phyloP scores from a whole-genome alignment of 2,329 filamentous ascomycete genomes.

The Fusarium vanettenii region DNA sequence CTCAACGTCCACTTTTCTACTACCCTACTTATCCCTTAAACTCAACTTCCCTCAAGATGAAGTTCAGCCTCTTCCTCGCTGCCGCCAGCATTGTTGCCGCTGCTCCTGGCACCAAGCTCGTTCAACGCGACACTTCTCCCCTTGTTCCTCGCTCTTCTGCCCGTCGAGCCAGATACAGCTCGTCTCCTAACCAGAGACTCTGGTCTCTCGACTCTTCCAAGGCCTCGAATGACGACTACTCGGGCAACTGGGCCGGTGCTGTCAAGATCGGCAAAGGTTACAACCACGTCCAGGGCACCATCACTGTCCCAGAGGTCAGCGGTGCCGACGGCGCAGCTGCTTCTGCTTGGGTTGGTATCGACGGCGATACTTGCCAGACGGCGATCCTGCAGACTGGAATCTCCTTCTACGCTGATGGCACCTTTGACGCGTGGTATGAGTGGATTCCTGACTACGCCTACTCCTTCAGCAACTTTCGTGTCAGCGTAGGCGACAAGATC shows the following conservation, averaged over 20 bases:
- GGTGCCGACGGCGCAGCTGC: slow-evolving; percentile 29
- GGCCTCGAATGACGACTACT: slow-evolving; percentile 36
- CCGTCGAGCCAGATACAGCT: slow-evolving; percentile 10
- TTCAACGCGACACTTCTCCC: slow-evolving; percentile 5
- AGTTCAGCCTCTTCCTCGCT: slow-evolving; percentile 9
- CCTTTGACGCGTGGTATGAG: slow-evolving; percentile 59
- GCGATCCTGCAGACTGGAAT: slow-evolving; percentile 58
- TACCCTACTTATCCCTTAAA: background rate
- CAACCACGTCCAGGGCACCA: slow-evolving; percentile 44
- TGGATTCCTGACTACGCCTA: slow-evolving; percentile 58
- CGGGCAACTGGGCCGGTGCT: slow-evolving; percentile 46
- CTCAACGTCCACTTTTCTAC: background rate
- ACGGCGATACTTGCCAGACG: slow-evolving; percentile 55
- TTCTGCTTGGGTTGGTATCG: slow-evolving; percentile 60
- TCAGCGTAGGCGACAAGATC: slow-evolving; percentile 47
- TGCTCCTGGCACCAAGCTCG: slow-evolving; percentile 5
- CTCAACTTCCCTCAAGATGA: background rate
- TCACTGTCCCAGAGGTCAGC: slow-evolving; percentile 42
- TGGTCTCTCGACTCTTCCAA: slow-evolving; percentile 4
- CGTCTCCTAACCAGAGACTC: slow-evolving; percentile 26
- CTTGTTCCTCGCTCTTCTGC: slow-evolving; percentile 8
- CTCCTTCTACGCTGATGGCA: slow-evolving; percentile 51
- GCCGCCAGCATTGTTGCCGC: slow-evolving; percentile 3
- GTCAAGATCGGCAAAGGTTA: slow-evolving; percentile 43
- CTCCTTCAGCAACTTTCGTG: slow-evolving; percentile 50